Evolutionary conservation across 257 asterid species (phyloP).

Genomic region (Gentiana macrophylla): DNA sequence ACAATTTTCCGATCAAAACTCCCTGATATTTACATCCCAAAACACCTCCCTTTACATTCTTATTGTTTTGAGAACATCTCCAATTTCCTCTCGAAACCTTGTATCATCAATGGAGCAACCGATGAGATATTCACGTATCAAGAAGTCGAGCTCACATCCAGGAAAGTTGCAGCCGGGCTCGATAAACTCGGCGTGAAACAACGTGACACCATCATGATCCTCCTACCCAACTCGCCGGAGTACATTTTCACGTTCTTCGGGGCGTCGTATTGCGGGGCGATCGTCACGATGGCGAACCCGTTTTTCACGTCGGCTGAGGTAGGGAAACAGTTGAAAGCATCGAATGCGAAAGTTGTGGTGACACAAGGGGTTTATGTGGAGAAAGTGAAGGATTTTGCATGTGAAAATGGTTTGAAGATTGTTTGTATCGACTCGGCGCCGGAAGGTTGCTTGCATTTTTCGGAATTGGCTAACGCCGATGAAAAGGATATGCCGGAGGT

Average conservation of each 20-base stretch:
- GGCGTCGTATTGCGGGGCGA: conserved; percentile 63
- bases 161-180: conserved; percentile 50
- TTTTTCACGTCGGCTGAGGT: conserved; percentile 64
- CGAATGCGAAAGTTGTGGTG: conserved; percentile 44
- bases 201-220: conserved; percentile 73
- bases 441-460: conserved; percentile 41
- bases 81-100: conserved; percentile 27
- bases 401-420: conserved; percentile 29
- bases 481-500: conserved; percentile 51
- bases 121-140: conserved; percentile 40
- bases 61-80: conserved; percentile 71
- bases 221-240: conserved; percentile 78
- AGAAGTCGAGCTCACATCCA: conserved; percentile 42
- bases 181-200: conserved; percentile 45
- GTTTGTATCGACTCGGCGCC: conserved; percentile 39
- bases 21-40: conserved; percentile 67
- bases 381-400: conserved; percentile 42
- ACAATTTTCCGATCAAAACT: conserved; percentile 68
- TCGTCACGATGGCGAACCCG: conserved; percentile 84
- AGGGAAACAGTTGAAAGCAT: conserved; percentile 63
- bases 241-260: conserved; percentile 77
- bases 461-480: conserved; percentile 34
- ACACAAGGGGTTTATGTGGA: conserved; percentile 44
- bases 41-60: conserved; percentile 59
- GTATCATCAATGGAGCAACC: conserved; percentile 64